phyloP scores from a whole-genome alignment of 2,329 filamentous ascomycete genomes.

The Rhynchosporium agropyri region DNA sequence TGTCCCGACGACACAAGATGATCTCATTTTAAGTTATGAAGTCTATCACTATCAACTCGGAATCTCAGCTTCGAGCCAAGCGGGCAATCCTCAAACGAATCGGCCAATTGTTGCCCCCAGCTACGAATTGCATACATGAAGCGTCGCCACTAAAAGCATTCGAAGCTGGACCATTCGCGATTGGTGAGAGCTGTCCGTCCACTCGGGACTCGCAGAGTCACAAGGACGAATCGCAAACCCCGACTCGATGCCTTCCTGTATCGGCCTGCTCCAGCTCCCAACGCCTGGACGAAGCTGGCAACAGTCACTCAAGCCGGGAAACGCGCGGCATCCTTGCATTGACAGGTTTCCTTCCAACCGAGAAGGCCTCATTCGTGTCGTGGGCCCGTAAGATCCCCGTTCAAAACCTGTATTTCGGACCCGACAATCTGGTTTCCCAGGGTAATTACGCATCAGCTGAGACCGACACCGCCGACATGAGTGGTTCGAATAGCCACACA shows the following conservation, averaged over 20 bases:
- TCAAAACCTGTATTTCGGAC: not conserved
- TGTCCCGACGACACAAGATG: not conserved
- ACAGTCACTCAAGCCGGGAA: not conserved
- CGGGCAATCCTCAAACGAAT: not conserved
- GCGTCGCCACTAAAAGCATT: not conserved
- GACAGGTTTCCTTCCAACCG: not conserved
- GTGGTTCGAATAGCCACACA: not conserved
- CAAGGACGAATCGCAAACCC: not conserved
- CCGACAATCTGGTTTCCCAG: conserved; percentile 9
- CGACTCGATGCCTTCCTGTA: not conserved
- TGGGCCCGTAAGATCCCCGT: not conserved
- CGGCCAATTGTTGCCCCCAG: not conserved
- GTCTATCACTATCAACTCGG: not conserved
- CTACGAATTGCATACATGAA: not conserved
- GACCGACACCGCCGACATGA: not conserved
- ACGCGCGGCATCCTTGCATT: not conserved
- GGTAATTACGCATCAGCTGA: not conserved
- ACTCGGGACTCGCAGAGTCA: not conserved
- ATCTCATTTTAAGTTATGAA: not conserved
- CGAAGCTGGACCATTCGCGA: not conserved
- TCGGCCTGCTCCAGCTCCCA: not conserved
- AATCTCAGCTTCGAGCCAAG: not conserved
- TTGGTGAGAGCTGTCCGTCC: conserved; percentile 6
- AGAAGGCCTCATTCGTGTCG: not conserved
- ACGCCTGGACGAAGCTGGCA: not conserved